Base-by-base conservation (phyloP, 2,329 filamentous ascomycete genomes). In the Sporothrix pseudoabietina region DNA sequence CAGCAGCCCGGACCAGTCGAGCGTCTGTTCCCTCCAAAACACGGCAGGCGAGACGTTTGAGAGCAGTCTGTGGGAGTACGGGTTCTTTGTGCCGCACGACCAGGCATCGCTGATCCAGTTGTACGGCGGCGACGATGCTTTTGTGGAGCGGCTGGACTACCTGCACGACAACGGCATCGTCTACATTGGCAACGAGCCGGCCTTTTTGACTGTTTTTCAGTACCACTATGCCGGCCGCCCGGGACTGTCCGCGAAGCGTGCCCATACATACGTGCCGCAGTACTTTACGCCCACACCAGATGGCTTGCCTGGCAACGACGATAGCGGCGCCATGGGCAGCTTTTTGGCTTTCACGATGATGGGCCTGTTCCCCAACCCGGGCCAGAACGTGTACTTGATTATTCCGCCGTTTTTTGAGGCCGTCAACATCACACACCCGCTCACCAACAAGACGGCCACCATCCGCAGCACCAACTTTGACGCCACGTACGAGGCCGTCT, bases 351-450 rank as follows among this genome's bases (percentile, higher is more conserved):
- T 92, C 1, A 83, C 85, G 32, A 92, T 92, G 90, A 87, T 92
- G 83, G 91, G 91, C 0, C 80, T 92, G 7, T 93, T 90, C 79
- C 91, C 91, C 0, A 89, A 91, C 57, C 85, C 89, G 0, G 90
- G 90, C 0, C 90, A 92, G 77, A 83, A 92, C 75, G 89, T 92
- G 0, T 92, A 92, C 76, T 85, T 92, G n/a, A 90, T 92, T 75
- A 91, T 83, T 0, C 87, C 91, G 0, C 91, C 91, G 0, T 93
- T 88, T 77, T 93, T 93, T 76, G 83, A 86, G 75, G 83, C 85
- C 66, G 84, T 92, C 0, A 87, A 85, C 66, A 83, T 92, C 66
- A 87, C 81, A 12, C 87, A 87, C 73, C 84, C 84, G 0, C 78
- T 87, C 16, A 92, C 89, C 0, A 87, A 88, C 2, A 89, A 88